Evolutionary conservation across 2,329 filamentous ascomycete species (phyloP).

Genomic region (Tolypocladium ophioglossoides): DNA sequence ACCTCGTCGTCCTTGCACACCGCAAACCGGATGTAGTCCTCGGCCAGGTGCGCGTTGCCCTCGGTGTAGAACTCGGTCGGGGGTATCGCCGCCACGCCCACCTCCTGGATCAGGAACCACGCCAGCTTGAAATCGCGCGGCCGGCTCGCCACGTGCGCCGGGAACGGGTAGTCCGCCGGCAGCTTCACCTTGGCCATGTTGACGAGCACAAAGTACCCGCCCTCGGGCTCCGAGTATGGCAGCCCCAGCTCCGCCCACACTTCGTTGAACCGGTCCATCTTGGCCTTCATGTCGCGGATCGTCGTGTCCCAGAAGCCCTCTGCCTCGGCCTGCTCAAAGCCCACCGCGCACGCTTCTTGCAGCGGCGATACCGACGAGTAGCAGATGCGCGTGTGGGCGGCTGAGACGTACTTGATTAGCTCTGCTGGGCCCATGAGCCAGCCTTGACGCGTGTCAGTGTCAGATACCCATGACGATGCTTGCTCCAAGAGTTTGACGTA

Average conservation of each 20-base stretch:
- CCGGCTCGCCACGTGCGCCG: conserved; percentile 72
- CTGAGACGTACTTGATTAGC: conserved; percentile 81
- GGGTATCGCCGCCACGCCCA: conserved; percentile 91
- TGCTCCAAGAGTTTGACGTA: conserved; percentile 13
- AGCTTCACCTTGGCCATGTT: conserved; percentile 85
- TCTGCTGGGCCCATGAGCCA: conserved; percentile 88
- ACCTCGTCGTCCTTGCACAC: conserved; percentile 93
- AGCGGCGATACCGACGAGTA: conserved; percentile 88
- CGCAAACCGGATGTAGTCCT: conserved; percentile 90
- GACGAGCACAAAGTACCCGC: conserved; percentile 93
- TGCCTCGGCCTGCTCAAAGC: conserved; percentile 81
- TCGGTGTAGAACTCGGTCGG: conserved; percentile 96
- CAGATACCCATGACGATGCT: background rate
- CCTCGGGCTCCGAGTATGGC: conserved; percentile 85
- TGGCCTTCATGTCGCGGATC: conserved; percentile 77
- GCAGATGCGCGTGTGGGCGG: conserved; percentile 92
- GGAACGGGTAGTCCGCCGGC: conserved; percentile 78
- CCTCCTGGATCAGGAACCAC: conserved; percentile 95
- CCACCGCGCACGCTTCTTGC: conserved; percentile 88
- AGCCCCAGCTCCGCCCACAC: conserved; percentile 66
- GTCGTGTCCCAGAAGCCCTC: conserved; percentile 81
- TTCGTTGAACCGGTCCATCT: conserved; percentile 78
- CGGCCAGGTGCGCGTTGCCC: conserved; percentile 69
- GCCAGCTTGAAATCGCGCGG: conserved; percentile 89
- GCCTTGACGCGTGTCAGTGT: conserved; percentile 28